Percentiles rank a stretch among this genome's conserved stretches.
These are phyloP conservation scores for Eucalyptus microcorys DNA, from an alignment of 345 rosid species.

Conservation along the genomic window DNA sequence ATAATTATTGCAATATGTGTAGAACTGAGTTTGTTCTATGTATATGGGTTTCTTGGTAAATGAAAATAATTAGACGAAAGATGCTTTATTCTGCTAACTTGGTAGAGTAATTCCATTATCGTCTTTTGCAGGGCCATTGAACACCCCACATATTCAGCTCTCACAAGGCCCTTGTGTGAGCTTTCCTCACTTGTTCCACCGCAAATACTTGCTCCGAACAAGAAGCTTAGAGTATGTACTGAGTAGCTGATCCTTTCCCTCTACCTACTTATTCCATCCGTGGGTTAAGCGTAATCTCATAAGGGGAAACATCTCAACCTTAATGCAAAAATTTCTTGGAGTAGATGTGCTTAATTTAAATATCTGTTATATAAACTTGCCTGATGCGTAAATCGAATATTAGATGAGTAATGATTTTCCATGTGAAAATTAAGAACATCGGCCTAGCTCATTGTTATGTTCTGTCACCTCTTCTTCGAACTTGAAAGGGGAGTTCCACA, in stretches of 20 bases:
- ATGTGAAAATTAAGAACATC: background rate
- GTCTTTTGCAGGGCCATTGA: conserved; percentile 82
- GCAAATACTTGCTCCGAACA: conserved; percentile 74
- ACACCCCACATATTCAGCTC: conserved; percentile 95
- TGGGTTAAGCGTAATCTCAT: background rate
- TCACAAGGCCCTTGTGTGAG: conserved; percentile 96
- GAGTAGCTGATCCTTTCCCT: background rate
- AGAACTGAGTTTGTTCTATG: background rate
- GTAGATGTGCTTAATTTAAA: background rate
- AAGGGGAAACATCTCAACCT: background rate
- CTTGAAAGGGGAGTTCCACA: background rate
- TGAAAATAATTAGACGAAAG: background rate
- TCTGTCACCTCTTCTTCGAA: background rate
- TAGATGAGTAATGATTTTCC: background rate
- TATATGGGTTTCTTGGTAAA: background rate
- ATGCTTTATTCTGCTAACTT: background rate
- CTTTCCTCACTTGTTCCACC: conserved; percentile 91
- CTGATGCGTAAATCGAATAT: background rate
- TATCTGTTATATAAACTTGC: background rate
- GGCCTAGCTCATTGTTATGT: background rate
- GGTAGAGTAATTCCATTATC: background rate
- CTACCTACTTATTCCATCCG: background rate
- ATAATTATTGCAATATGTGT: background rate
- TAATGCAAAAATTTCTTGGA: background rate
- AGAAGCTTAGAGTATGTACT: conserved; percentile 80